Evolutionary conservation across 163 green algal species (phyloP), one percentile per base, ranked within the genome.

Genomic region (Trebouxiophyceae sp.): DNA sequence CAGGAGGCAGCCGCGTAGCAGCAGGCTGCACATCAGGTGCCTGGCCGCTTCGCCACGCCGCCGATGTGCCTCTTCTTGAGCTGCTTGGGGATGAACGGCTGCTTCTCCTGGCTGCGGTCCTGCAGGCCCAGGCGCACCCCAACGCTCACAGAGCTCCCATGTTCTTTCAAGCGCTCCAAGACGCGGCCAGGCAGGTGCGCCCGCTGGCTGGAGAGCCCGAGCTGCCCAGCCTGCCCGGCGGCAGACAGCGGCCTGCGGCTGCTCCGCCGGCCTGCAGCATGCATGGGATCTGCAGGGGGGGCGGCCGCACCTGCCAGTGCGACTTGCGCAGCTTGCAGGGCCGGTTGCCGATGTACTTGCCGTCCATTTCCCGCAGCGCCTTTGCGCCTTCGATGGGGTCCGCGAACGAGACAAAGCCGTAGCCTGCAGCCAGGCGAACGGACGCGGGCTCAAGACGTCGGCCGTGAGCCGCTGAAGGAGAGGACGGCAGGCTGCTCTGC

Each of bases 271-370:
- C n/a, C n/a, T n/a, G 39, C 12, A 50, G 57, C 45, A 24, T 12
- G 61, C 3, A 67, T 26, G 6, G 44, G 44, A 47, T n/a, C 26
- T 22, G 60, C 60, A 45, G 6, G 4, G 4, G 27, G 19, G 33
- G 33, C 32, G 19, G 57, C 27, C 1, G 23, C 27, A 62, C 86
- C n/a, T 93, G 73, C 84, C 83, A 91, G 8, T 65, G 85, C 67
- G 75, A 87, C 72, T 93, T 96, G 22, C 77, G 72, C 69, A 98
- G 79, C 72, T 97, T 93, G 70, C 82, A 85, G 1, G 93, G 93
- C 46, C 93, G 74, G 73, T 97, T 97, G 62, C 92, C 87, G 12
- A 96, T 90, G 81, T 95, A 96, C 70, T 92, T 91, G 65, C 90
- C 91, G 30, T 97, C 73, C 90, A 97, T 96, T 70, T 97, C 91